Evolutionary conservation across 208 protist species (phyloP), one percentile per base, ranked within the genome.

Genomic region (Phytomonas sp.): DNA sequence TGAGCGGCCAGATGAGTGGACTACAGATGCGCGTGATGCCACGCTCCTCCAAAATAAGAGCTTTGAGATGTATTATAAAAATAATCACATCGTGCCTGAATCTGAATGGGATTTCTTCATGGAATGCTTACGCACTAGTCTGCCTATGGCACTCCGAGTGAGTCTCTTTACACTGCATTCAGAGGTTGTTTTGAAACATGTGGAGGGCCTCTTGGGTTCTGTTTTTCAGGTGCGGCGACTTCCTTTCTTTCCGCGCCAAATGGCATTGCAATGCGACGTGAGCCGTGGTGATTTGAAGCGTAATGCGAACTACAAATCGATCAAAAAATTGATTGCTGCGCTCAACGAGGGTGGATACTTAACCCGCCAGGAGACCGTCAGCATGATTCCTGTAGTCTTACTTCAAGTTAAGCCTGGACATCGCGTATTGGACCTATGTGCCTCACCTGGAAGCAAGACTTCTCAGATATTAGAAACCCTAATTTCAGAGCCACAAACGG

Each of bases 311-410:
- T 75, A 88, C 70, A 83, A 79, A 60, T 67, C 75, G 31, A 62
- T 88, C 15, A 93, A 96, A 71, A 84, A 80, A 70, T 61, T 96
- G 33, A 73, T 98, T 17, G 61, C 93, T 0, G 80, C 83, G 28
- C 79, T 98, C 32, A 94, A 85, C 79, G 88, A 95, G 31, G 84
- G 90, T 43, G 97, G 97, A 17, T 93, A 92, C 70, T 72, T 99
- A 28, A 95, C 91, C 6, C 89, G 97, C 11, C 92, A 97, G 79
- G 89, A 97, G 79, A 86, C 84, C 13, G 92, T 97, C 33, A 94
- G 87, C 72, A 97, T 97, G 92, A 71, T 97, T 30, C 90, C 91
- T 4, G 79, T 84, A 9, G 67, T 96, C n/a, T 70, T 92, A 28
- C 82, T 96, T n/a, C 79, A 93, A 60, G 86, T 93, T 53, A 65